Percentiles rank a stretch among this genome's conserved stretches.
phyloP scores from a whole-genome alignment of 148 eudicot genomes.

The Simmondsia chinensis region DNA sequence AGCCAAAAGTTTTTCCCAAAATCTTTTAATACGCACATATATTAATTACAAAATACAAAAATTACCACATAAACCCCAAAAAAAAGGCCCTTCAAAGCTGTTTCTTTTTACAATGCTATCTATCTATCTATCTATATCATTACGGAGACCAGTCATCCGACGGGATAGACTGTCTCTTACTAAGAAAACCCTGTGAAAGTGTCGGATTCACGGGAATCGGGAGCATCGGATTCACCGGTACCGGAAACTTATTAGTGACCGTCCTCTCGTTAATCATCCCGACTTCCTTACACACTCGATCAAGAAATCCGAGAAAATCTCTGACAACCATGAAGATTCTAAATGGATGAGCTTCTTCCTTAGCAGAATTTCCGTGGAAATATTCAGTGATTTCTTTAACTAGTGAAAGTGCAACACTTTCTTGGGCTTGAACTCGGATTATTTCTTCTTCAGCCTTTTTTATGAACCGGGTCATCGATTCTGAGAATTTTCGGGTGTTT shows the following conservation, averaged over 20 bases:
- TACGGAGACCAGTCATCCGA: slow-evolving; percentile 50
- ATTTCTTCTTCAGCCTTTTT: slow-evolving; percentile 78
- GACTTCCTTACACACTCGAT: slow-evolving; percentile 94
- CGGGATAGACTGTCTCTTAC: slow-evolving; percentile 32
- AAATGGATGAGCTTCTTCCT: slow-evolving; percentile 97
- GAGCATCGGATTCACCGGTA: slow-evolving; percentile 49
- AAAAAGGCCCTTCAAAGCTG: slow-evolving; percentile 15
- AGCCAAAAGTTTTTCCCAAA: slow-evolving; percentile 22
- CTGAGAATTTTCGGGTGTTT: slow-evolving; percentile 36
- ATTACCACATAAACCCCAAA: slow-evolving; percentile 11
- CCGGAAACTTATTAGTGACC: slow-evolving; percentile 54
- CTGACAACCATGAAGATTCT: slow-evolving; percentile 89
- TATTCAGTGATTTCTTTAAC: slow-evolving; percentile 94
- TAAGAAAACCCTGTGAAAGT: slow-evolving; percentile 44
- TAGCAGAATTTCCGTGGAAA: slow-evolving; percentile 93
- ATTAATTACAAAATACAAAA: slow-evolving; percentile 16
- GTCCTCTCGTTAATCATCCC: slow-evolving; percentile 75
- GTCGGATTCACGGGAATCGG: slow-evolving; percentile 53
- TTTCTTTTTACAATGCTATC: slow-evolving; percentile 23
- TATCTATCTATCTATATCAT: slow-evolving; percentile 13
- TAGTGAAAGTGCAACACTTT: slow-evolving; percentile 74
- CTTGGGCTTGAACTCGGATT: slow-evolving; percentile 66
- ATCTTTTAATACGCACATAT: slow-evolving; percentile 24
- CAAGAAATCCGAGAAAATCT: slow-evolving; percentile 64
- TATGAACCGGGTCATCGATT: slow-evolving; percentile 57